Evolutionary conservation across 495 filamentous ascomycete species (phyloP), one percentile per base, ranked within the genome.

Genomic region (Tricharina praecox): DNA sequence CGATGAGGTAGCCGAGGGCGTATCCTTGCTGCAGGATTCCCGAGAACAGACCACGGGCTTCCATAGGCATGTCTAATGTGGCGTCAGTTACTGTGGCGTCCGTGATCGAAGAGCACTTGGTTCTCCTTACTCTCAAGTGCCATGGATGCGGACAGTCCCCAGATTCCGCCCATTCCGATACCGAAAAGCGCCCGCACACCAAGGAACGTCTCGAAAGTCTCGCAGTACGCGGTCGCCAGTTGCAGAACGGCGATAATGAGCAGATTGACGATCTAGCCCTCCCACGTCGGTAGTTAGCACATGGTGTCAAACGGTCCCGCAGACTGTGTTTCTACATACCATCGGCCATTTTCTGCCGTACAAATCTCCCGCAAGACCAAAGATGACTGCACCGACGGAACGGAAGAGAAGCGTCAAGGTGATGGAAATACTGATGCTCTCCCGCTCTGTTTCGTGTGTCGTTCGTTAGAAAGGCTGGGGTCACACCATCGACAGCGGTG

Each of bases 321-420:
- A n/a, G n/a, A n/a, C n/a, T n/a, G n/a, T n/a, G n/a, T n/a, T n/a
- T n/a, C n/a, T n/a, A n/a, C n/a, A n/a, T n/a, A n/a, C 74, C 77
- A 85, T 81, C 4, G 81, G 79, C 74, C 78, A 87, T 64, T 85
- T 85, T 37, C 81, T 71, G n/a, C 81, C 81, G 62, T 72, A 85
- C 19, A 69, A 71, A 53, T 87, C 82, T 41, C 77, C 79, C 1
- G 77, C 74, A 21, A 87, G 66, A 37, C 82, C 82, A 44, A 86
- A 84, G 53, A 71, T 56, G 3, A 70, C 76, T 3, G 81, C 81
- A 4, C 82, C 82, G 13, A 84, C 63, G 32, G 78, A 80, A 18
- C 81, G 68, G 21, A 85, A 66, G 8, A 85, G 66, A 26, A 87
- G 65, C 0, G 79, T 82, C 24, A 87, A 65, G 0, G 82, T 85